Evolutionary conservation across 2,329 filamentous ascomycete species (phyloP), one percentile per base, ranked within the genome.

Genomic region (Aureobasidium subglaciale): DNA sequence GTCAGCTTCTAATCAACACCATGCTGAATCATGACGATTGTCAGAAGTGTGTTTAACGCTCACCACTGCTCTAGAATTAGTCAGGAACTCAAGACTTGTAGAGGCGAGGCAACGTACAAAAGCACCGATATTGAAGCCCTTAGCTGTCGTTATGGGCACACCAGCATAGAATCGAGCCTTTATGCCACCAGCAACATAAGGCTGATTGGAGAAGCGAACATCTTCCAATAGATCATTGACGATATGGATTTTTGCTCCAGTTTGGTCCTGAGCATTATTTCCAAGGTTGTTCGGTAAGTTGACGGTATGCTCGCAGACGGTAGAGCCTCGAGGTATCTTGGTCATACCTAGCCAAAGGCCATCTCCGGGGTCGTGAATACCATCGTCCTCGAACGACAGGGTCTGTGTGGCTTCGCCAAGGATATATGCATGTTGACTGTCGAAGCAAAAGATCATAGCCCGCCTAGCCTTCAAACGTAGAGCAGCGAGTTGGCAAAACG

Each of bases 131-230:
- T 75, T 75, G 61, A 79, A 77, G 25, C 79, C 76, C 32, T 75
- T 77, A 0, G 76, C 76, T 3, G 80, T 82, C 16, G 77, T 75
- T 53, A 86, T 78, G 0, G 83, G 83, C 0, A 84, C 81, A 16
- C 76, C 77, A 15, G 59, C 59, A 24, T 57, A 56, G 16, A 59
- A 59, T 7, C 63, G 62, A 7, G 62, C 64, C 16, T 59, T 62
- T n/a, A 38, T 30, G 3, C 48, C 34, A 2, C 57, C 61, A 5
- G 34, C 60, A 2, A 68, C 65, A 55, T 63, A 68, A 10, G 65
- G 61, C 20, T 60, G 29, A 16, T 67, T 60, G 37, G 62, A 63
- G 37, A 67, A 68, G 10, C 60, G 55, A 3, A 57, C 55, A 40
- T 66, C 62, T n/a, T 64, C 58, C 6, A 56, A 56, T 5, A 68